Base-by-base conservation (phyloP, 1,284 basidiomycete genomes). In the Coniferiporia sulphurascens region DNA sequence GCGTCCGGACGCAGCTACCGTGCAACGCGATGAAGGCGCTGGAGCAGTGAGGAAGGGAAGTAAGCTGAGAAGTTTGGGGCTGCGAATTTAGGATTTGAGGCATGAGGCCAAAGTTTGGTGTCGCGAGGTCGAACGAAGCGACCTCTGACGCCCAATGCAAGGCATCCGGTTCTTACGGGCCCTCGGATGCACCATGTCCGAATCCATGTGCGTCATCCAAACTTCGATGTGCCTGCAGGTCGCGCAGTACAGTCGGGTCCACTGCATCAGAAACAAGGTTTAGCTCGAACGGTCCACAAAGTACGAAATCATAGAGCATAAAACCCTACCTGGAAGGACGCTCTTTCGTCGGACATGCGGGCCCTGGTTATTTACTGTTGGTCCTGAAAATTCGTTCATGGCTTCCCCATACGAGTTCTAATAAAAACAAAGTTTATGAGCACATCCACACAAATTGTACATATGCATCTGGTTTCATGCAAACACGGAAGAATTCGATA, bases 211-310 rank as follows among this genome's bases (percentile, higher is more conserved):
- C 69, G 62, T 89, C 86, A 56, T 93, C 91, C 64, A 93, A 79
- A 75, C 86, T 93, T 73, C 87, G 79, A 71, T 93, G 91, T 21
- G 87, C 87, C 74, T 95, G 91, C 55, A 96, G 78, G 76, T 95
- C 93, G 45, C 88, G 86, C 67, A 95, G 77, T 36, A 95, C 93
- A 41, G 85, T 84, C 1, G 93, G 92, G 72, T 96, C 93, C 65
- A 95, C 90, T 87, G 72, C 52, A 43, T 36, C 45, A 54, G 52
- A 54, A 34, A 61, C 64, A 19, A 6, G n/a, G 13, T 34, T 49
- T 17, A 56, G 53, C 53, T 54, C 21, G 17, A n/a, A 43, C 41
- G n/a, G 27, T 27, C 27, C 27, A 27, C 27, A 27, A 27, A 27
- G 27, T 41, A 41, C 9, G 9, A 32, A 15, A 36, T 54, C 43